Base-by-base conservation (phyloP, 768 basidiomycete species). In the Melanogaster broomeanus region DNA sequence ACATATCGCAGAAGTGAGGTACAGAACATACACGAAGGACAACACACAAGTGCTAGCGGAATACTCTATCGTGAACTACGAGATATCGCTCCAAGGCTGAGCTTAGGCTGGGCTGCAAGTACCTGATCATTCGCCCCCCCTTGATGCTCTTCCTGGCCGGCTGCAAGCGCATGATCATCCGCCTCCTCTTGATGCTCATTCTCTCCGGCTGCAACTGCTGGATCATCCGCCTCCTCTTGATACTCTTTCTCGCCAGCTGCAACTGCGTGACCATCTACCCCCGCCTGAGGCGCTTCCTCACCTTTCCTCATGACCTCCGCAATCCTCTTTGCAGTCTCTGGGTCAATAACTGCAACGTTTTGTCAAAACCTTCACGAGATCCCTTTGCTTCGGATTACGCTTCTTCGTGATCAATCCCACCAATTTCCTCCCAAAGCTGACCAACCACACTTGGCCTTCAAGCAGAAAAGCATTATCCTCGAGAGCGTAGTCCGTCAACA, bases 291-390 rank as follows among this genome's bases (percentile, higher is more conserved):
- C 19, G 44, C 43, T 22, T 42, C 4, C 25, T 55, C 64, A 19
- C 47, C 49, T 9, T 50, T 52, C 28, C 47, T 55, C 53, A 67
- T 63, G 48, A 67, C 55, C 3, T 48, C 46, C 18, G 46, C 68
- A 11, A 67, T 52, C 45, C 28, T 55, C 38, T 40, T 55, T 16
- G 66, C 66, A 1, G 61, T 63, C 6, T 64, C 66, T 12, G 46
- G 43, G 22, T 66, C 61, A 57, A 69, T n/a, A 50, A 33, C 53
- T 56, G 41, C 67, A 69, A 16, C 66, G 68, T 15, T 49, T n/a
- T 21, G 45, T 58, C 46, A 67, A 52, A 28, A 60, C 47, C 34
- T 49, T 45, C 38, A 61, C 5, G 3, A 64, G 24, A 7, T 66
- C 53, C 45, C 25, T 63, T 44, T 38, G 52, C 24, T 51, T 63